Percentiles rank a stretch among this genome's conserved stretches.
phyloP scores from a whole-genome alignment of 257 asterid species.

The Salvia hispanica region DNA sequence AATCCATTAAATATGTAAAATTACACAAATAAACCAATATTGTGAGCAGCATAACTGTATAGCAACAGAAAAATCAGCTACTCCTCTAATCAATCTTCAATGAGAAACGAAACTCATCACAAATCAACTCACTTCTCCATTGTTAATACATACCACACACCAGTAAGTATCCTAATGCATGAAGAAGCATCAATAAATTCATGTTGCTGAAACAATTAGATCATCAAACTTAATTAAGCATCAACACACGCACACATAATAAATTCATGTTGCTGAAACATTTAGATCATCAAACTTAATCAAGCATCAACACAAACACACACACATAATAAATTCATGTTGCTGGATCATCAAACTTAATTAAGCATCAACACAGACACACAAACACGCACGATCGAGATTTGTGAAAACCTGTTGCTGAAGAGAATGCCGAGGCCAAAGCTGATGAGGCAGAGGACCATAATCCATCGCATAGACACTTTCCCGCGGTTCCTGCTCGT shows the following conservation, averaged over 20 bases:
- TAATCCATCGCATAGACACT: conserved; percentile 51
- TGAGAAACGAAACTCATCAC: background rate
- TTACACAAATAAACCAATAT: conserved; percentile 4
- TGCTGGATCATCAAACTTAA: background rate
- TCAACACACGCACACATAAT: background rate
- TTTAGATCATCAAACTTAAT: background rate
- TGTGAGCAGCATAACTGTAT: background rate
- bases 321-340: background rate
- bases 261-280: background rate
- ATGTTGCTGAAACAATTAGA: background rate
- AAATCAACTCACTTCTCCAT: background rate
- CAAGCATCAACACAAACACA: no score
- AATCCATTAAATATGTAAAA: background rate
- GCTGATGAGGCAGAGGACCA: conserved; percentile 53
- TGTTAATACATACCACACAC: background rate
- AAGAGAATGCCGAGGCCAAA: conserved; percentile 64
- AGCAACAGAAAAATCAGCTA: background rate
- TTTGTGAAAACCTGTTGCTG: conserved; percentile 49
- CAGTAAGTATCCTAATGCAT: background rate
- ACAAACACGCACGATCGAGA: conserved; percentile 4
- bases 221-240: background rate
- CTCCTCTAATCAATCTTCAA: background rate
- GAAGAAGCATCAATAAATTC: background rate
- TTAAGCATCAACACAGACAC: no score
- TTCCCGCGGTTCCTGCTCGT: conserved; percentile 46